phyloP scores from a whole-genome alignment of 2,329 filamentous ascomycete species.

The Colletotrichum abscissum region DNA sequence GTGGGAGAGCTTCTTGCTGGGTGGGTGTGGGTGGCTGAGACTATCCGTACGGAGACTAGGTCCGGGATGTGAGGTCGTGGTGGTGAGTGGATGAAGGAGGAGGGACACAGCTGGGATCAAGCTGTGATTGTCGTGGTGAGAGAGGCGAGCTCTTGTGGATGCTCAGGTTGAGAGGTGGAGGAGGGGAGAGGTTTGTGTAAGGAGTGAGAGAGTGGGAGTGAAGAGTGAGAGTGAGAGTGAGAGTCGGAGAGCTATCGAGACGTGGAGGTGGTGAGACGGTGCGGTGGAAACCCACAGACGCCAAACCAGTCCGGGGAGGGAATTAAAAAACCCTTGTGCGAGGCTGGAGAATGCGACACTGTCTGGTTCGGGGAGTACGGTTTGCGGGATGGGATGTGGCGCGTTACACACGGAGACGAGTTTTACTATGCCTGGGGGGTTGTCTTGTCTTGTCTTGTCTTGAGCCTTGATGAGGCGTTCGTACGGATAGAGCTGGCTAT shows the following conservation, averaged over 20 bases:
- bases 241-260: neutral
- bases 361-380: neutral
- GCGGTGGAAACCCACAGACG: conserved; percentile 9
- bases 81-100: neutral
- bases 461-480: neutral
- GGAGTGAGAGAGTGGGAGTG: conserved; percentile 1
- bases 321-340: conserved; percentile 12
- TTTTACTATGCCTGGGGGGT: neutral
- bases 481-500: neutral
- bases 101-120: neutral
- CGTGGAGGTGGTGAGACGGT: conserved; percentile 2
- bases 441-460: neutral
- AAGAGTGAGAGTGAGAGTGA: neutral
- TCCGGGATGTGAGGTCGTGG: neutral
- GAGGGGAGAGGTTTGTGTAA: neutral
- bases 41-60: neutral
- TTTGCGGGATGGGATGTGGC: neutral
- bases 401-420: neutral
- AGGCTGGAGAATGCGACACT: conserved; percentile 19
- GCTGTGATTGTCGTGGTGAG: neutral
- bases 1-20: neutral
- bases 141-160: too few species aligned
- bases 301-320: neutral
- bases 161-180: neutral
- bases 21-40: neutral